Evolutionary conservation across 2,329 filamentous ascomycete genomes (phyloP), one percentile per base, ranked within the genome.

Genomic region (Colletotrichum graminicola): DNA sequence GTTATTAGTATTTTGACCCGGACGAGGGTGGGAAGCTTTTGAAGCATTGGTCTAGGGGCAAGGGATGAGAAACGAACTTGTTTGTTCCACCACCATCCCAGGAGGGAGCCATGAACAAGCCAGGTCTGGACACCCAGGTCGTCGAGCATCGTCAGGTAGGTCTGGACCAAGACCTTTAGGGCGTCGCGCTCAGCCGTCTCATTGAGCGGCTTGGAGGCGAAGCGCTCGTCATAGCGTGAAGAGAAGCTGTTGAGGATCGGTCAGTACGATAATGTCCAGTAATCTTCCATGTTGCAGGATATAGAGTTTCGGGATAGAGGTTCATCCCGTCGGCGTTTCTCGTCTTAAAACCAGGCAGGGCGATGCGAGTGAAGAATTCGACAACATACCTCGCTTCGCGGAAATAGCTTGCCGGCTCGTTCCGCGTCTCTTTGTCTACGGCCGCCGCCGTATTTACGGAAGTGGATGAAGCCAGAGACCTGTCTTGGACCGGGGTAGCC

Each of bases 21-120:
- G 14, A 29, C 23, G 12, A 12, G 54, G 14, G 21, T 3, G n/a
- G 5, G 36, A 41, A 57, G 55, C 36, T 41, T 12, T 10, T 11
- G 36, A 21, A 57, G 55, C 23, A 16, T 34, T 10, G 14, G 36
- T 16, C 39, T 23, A 4, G 14, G 39, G 34, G n/a, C n/a, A 5
- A 10, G 1, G 7, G n/a, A 26, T 8, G 14, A 11, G 32, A 39
- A 14, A 73, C 75, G 77, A 78, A 81, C 82, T 78, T 82, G 83
- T 59, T 84, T 84, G 75, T 93, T 94, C 93, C 93, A 95, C 92
- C 93, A 95, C 93, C 93, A 96, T 8, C 93, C 93, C 41, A 96
- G 83, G 39, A 95, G 83, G n/a, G 92, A 92, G n/a, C 93, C 92
- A 77, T 95, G 93, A 76, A 93, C 93, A 71, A 95, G 88, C 93